Percentiles rank a stretch among this genome's conserved stretches.
Conservation (phyloP, 1,284 basidiomycete species). For the Sanghuangporus baumii region DNA sequence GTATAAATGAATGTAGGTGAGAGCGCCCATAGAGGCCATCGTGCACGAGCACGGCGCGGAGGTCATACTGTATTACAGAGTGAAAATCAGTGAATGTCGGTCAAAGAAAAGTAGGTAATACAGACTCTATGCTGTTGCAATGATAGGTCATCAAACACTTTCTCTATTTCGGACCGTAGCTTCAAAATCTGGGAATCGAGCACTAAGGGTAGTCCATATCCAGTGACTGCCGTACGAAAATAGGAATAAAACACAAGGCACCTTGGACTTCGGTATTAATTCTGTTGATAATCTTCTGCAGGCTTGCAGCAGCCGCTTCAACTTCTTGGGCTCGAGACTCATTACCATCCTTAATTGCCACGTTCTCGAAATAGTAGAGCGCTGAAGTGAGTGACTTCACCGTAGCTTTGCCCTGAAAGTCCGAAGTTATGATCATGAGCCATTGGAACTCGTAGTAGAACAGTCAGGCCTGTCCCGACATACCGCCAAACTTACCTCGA, state of each 20-base stretch:
- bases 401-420: slow-evolving; percentile 51
- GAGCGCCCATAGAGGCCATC: slow-evolving; percentile 68
- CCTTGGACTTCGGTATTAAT: slow-evolving; percentile 52
- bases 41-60: slow-evolving; percentile 68
- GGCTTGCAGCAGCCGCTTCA: slow-evolving; percentile 37
- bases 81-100: neutral
- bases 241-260: slow-evolving; percentile 22
- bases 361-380: slow-evolving; percentile 63
- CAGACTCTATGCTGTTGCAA: slow-evolving; percentile 53
- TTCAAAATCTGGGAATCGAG: slow-evolving; percentile 44
- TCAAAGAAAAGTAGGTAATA: slow-evolving; percentile 10
- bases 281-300: slow-evolving; percentile 45
- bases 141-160: slow-evolving; percentile 54
- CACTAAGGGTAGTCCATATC: slow-evolving; percentile 30
- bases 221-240: neutral
- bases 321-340: slow-evolving; percentile 41
- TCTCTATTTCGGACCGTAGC: slow-evolving; percentile 38
- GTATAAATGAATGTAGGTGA: slow-evolving; percentile 71
- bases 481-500: slow-evolving; percentile 41
- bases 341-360: slow-evolving; percentile 46
- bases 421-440: neutral
- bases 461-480: too few relatives aligned
- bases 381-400: slow-evolving; percentile 52
- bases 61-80: slow-evolving; percentile 52
- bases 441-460: neutral